Percentiles rank a stretch among this genome's conserved stretches.
These are phyloP conservation scores for Cercospora canescens DNA, from an alignment of 2,329 filamentous ascomycete species.

Conservation along the genomic window DNA sequence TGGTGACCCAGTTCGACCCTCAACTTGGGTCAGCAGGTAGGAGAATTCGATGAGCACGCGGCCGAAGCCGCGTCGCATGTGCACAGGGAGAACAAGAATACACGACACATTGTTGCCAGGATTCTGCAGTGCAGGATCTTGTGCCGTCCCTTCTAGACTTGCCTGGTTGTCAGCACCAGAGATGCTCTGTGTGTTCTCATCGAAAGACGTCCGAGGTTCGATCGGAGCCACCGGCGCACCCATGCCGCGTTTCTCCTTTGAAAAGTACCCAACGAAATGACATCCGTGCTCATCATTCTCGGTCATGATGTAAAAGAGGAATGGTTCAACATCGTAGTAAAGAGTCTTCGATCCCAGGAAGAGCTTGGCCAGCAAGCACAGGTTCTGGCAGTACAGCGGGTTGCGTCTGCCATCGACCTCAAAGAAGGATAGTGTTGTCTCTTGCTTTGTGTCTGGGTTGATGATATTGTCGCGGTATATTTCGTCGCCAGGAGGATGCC, in stretches of 20 bases:
- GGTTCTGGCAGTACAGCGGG: slow-evolving; percentile 96
- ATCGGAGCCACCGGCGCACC: slow-evolving; percentile 68
- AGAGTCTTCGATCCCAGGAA: slow-evolving; percentile 98
- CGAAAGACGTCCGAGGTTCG: slow-evolving; percentile 30
- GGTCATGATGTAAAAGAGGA: slow-evolving; percentile 95
- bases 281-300: slow-evolving; percentile 90
- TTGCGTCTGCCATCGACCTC: slow-evolving; percentile 97
- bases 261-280: slow-evolving; percentile 99
- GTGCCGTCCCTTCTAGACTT: slow-evolving; percentile 24
- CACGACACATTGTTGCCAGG: slow-evolving; percentile 87
- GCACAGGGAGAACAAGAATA: slow-evolving; percentile 92
- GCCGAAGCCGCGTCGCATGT: slow-evolving; percentile 95
- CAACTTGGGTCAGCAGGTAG: slow-evolving; percentile 89
- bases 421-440: slow-evolving; percentile 69
- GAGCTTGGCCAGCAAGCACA: slow-evolving; percentile 91
- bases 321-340: slow-evolving; percentile 97
- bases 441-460: slow-evolving; percentile 36
- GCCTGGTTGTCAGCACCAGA: slow-evolving; percentile 19
- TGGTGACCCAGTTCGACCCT: slow-evolving; percentile 90
- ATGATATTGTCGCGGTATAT: slow-evolving; percentile 91
- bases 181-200: slow-evolving; percentile 25
- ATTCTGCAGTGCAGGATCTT: slow-evolving; percentile 34
- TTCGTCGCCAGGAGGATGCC: slow-evolving; percentile 95
- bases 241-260: slow-evolving; percentile 81
- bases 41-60: slow-evolving; percentile 98